Percentiles rank a stretch among this genome's conserved stretches.
phyloP scores from a whole-genome alignment of 2,329 filamentous ascomycete genomes.

The Trichoderma gracile region DNA sequence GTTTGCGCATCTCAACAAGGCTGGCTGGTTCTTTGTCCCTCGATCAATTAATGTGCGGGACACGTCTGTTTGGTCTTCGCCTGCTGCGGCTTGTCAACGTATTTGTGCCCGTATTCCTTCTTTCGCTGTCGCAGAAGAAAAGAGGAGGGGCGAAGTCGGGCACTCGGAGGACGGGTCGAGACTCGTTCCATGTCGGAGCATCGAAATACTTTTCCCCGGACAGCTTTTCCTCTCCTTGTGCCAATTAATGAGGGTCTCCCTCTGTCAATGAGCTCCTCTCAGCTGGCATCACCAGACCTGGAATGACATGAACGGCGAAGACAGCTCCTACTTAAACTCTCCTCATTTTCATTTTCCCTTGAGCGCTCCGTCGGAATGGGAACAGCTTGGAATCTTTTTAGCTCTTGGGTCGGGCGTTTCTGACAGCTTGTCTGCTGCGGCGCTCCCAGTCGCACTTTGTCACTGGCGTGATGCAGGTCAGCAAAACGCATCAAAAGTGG shows the following conservation, averaged over 20 bases:
- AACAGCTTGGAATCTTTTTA: no score
- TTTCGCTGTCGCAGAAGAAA: not conserved
- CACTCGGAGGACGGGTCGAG: not conserved
- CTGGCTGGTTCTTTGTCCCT: no score
- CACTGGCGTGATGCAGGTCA: conserved; percentile 18
- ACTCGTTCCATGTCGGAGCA: not conserved
- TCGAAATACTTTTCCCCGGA: not conserved
- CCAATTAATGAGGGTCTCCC: no score
- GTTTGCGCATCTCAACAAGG: no score
- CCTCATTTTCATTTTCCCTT: not conserved
- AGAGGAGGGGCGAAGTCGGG: not conserved
- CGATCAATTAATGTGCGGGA: no score
- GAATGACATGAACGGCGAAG: no score
- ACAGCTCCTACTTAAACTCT: not conserved
- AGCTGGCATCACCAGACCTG: no score
- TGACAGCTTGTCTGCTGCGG: not conserved
- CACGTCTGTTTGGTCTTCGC: no score
- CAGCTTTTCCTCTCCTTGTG: no score
- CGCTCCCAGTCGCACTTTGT: not conserved
- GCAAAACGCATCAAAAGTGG: conserved; percentile 12
- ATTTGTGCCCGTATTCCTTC: not conserved
- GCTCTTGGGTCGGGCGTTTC: no score
- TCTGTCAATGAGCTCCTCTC: no score
- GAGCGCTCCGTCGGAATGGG: no score
- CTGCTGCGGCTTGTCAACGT: not conserved